Base-by-base conservation (phyloP, 768 basidiomycete species). In the Leccinum obscurum region DNA sequence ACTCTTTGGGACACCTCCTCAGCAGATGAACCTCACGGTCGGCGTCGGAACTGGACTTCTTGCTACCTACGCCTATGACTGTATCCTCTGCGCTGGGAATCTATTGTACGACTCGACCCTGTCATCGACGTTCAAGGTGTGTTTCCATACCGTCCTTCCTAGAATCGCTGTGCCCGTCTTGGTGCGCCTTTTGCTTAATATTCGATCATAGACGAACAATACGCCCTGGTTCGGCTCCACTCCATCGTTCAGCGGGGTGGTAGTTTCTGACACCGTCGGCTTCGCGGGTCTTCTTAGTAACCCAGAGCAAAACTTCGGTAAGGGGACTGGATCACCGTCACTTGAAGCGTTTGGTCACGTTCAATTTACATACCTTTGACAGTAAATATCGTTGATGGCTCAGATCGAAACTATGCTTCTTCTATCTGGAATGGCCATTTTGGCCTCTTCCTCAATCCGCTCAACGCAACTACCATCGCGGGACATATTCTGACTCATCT, bases 1-100 rank as follows among this genome's bases (percentile, higher is more conserved):
- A 10, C 64, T 69, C 28, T 20, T 72, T 28, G 70, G 71, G 14
- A 71, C 68, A 10, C 72, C 71, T 11, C 68, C 72, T 22, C 71
- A 72, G 52, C 61, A 66, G 52, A 26, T 73, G 48, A 61, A 68
- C 30, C 55, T 72, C n/a, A 71, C 72, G 9, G 63, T 72, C 35
- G 57, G 57, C 13, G 22, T 72, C 2, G 46, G 64, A 22, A 24
- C 62, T 1, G 63, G 56, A 4, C 1, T 30, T 37, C 57, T 72
- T 30, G 62, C 53, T 11, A 60, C 67, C 11, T 72, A 68, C 49
- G 51, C 49, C 5, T 56, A 63, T 2, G 64, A 74, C 46, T 72
- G 71, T 39, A 53, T 74, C 15, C 63, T 74, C 52, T 72, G 71
- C 28, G 56, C 62, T 41, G 71, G 70, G 15, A 11, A 55, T 17